Conservation (phyloP, 2,329 filamentous ascomycete species). For the Fusarium sp. region DNA sequence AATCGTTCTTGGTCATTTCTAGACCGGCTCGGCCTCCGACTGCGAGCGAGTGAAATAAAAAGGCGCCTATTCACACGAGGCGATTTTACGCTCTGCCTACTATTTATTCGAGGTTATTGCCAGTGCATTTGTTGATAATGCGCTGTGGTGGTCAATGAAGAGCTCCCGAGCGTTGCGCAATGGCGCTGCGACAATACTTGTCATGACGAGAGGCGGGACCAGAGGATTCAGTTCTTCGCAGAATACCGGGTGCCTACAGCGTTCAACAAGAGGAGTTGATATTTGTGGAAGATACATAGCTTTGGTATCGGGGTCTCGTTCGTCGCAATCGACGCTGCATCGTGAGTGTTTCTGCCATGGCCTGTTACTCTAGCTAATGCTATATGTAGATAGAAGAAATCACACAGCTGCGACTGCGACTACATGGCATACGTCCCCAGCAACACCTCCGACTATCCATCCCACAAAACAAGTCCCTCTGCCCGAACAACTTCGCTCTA, state of each 20-base stretch:
- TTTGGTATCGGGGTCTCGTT: background rate
- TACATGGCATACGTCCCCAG: constrained; percentile 44
- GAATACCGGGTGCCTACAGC: background rate
- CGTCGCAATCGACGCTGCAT: constrained; percentile 1
- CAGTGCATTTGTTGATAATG: constrained; percentile 20
- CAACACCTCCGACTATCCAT: constrained; percentile 47
- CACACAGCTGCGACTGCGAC: constrained; percentile 22
- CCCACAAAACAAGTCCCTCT: constrained; percentile 46
- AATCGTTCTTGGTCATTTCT: constrained; percentile 28
- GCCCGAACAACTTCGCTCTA: constrained; percentile 58
- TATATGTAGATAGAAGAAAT: constrained; percentile 23
- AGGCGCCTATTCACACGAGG: background rate
- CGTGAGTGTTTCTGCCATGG: constrained; percentile 16
- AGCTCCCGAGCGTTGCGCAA: constrained; percentile 34
- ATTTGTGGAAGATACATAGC: background rate
- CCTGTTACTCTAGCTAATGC: constrained; percentile 6
- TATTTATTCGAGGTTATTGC: background rate
- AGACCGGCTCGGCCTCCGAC: constrained; percentile 4
- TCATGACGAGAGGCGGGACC: constrained; percentile 17
- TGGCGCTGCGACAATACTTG: constrained; percentile 28
- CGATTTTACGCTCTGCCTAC: background rate
- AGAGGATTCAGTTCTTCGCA: constrained; percentile 31
- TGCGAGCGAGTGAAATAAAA: constrained; percentile 9
- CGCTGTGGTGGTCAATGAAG: constrained; percentile 35
- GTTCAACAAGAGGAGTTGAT: background rate